Base-by-base conservation (phyloP, 176 grass and related monocot species). In the Cenchrus fungigraminus region DNA sequence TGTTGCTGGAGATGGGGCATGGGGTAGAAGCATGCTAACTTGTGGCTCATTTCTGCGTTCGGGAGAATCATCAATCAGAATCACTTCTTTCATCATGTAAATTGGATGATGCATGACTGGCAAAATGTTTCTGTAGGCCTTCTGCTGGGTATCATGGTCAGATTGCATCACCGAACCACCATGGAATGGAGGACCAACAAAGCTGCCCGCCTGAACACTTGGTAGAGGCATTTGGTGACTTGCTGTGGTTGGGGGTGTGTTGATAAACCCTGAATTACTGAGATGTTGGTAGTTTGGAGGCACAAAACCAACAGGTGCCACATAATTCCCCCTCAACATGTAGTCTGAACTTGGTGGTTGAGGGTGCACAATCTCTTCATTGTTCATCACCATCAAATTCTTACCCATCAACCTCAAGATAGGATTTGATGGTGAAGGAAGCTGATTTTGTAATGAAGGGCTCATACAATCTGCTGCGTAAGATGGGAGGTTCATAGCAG, bases 321-420 rank as follows among this genome's bases (percentile, higher is more conserved):
- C n/a, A 72, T 85, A 89, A 82, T 88, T 90, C 77, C 61, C 68
- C 75, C 80, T 81, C 37, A 90, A 50, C 53, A 79, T 19, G 71
- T 86, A 85, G 9, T 91, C 86, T 64, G 91, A 90, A 86, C 42
- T 79, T 67, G 91, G 73, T 53, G 76, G 79, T 87, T 76, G 89
- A 78, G 84, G 88, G 74, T 91, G 91, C 70, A 78, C 50, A 82
- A 71, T 82, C 87, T 92, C 93, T 78, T 99, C 93, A 6, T 85
- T 95, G 84, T 92, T 99, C 88, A 92, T 91, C 84, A 99, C 93
- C 85, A 89, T 85, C 71, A 99, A 86, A 63, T 99, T 88, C 72
- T 99, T 99, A 79, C 97, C 97, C 97, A 99, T 99, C 72, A 99
- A 81, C 66, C 97, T 87, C 65, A 99, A 81, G 80, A 96, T 73